These are phyloP conservation scores for Capsicum baccatum DNA, from an alignment of 257 asterid species.

Conservation along the genomic window DNA sequence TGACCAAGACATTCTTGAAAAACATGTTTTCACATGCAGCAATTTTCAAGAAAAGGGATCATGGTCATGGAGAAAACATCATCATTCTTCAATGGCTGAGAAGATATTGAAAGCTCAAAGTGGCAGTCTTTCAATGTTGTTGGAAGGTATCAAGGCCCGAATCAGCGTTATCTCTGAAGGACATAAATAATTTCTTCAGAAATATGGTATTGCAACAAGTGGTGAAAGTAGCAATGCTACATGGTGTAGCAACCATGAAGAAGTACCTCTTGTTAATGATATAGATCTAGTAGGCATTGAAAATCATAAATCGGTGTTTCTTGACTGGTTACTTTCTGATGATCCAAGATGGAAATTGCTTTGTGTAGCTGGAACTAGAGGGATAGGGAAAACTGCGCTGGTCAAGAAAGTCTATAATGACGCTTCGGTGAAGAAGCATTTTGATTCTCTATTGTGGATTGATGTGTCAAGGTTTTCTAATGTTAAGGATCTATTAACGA, in stretches of 20 bases:
- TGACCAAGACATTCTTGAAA: constrained; percentile 47
- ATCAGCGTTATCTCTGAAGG: constrained; percentile 21
- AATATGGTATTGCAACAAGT: constrained; percentile 9
- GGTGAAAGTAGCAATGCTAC: not conserved
- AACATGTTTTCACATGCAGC: constrained; percentile 20
- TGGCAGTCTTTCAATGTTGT: constrained; percentile 24
- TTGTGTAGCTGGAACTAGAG: constrained; percentile 41
- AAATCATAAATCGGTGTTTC: constrained; percentile 29
- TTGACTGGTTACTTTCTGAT: constrained; percentile 20
- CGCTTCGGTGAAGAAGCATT: constrained; percentile 25
- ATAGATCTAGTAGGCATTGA: constrained; percentile 38
- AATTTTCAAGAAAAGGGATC: constrained; percentile 18
- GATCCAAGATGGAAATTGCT: constrained; percentile 30
- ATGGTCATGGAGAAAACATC: not conserved
- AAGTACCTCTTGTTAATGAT: constrained; percentile 31
- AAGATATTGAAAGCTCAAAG: constrained; percentile 26
- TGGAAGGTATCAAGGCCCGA: constrained; percentile 26
- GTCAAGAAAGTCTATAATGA: constrained; percentile 40
- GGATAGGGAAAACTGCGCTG: constrained; percentile 44
- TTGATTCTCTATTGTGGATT: constrained; percentile 34
- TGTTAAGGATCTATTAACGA: constrained; percentile 14
- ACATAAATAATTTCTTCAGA: constrained; percentile 23
- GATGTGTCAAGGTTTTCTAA: constrained; percentile 25
- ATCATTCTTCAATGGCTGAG: not conserved
- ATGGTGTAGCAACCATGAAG: not conserved